Percentiles rank a stretch among this genome's conserved stretches.
Conservation (phyloP, 495 filamentous ascomycete genomes). For the Pyrenopolyporus hunteri region DNA sequence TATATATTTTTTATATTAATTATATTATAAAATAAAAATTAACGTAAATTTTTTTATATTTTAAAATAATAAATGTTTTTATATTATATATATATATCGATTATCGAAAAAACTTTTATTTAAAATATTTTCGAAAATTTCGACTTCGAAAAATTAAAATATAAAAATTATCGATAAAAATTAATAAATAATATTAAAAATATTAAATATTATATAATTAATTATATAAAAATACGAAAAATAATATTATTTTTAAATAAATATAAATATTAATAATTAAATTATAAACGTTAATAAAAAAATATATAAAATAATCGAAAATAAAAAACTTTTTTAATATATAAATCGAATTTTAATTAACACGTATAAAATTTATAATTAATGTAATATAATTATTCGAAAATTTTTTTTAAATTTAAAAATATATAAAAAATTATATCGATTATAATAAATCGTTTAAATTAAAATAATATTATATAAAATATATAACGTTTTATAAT, state of each 20-base stretch:
- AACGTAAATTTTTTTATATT: neutral
- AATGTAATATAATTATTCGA: neutral
- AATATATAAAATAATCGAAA: neutral
- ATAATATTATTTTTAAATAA: neutral
- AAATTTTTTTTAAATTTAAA: neutral
- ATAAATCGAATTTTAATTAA: neutral
- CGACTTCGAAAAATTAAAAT: too few species aligned
- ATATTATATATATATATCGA: neutral
- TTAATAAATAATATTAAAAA: neutral
- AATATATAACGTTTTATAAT: neutral
- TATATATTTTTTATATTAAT: neutral
- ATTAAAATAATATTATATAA: neutral
- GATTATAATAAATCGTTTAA: neutral
- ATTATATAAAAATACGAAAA: neutral
- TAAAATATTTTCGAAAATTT: neutral
- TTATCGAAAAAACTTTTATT: too few species aligned
- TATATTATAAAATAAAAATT: neutral
- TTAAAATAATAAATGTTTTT: neutral
- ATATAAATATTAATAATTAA: neutral
- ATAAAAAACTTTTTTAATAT: neutral
- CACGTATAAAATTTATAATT: neutral
- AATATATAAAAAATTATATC: neutral
- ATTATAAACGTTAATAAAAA: neutral
- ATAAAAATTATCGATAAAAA: neutral
- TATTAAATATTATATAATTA: neutral